Conservation (phyloP, 1,284 basidiomycete genomes). For the Trametes pubescens region DNA sequence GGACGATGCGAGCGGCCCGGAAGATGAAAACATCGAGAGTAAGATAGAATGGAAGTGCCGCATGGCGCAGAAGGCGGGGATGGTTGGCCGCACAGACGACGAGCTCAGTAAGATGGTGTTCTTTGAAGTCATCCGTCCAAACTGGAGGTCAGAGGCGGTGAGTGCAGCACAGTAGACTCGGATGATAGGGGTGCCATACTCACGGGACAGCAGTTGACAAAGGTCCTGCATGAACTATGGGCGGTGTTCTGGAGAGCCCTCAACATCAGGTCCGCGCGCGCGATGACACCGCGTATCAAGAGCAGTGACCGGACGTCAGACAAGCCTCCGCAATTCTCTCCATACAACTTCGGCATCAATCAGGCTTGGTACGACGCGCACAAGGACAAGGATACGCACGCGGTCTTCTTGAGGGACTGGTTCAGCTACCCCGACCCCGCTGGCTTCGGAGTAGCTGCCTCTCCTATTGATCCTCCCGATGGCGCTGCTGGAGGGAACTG, state of each 20-base stretch:
- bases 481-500: too few relatives aligned
- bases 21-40: slow-evolving; percentile 3
- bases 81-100: not conserved
- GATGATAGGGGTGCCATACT: too few relatives aligned
- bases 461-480: too few relatives aligned
- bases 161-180: too few relatives aligned
- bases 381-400: slow-evolving; percentile 13
- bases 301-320: slow-evolving; percentile 1
- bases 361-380: slow-evolving; percentile 9
- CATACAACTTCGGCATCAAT: slow-evolving; percentile 22
- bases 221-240: not conserved
- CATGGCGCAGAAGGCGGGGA: slow-evolving; percentile 13
- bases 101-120: slow-evolving; percentile 11
- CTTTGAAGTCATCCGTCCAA: slow-evolving; percentile 21
- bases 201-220: not conserved
- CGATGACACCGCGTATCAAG: slow-evolving; percentile 7
- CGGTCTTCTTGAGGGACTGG: slow-evolving; percentile 8
- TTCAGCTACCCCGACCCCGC: slow-evolving; percentile 9
- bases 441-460: slow-evolving; percentile 17
- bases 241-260: not conserved
- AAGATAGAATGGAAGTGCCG: slow-evolving; percentile 8
- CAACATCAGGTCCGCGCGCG: not conserved
- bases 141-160: slow-evolving; percentile 25
- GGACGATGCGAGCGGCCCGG: slow-evolving; percentile 17
- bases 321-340: slow-evolving; percentile 2